phyloP scores from a whole-genome alignment of 768 basidiomycete species.

The Tephrocybe rancida region DNA sequence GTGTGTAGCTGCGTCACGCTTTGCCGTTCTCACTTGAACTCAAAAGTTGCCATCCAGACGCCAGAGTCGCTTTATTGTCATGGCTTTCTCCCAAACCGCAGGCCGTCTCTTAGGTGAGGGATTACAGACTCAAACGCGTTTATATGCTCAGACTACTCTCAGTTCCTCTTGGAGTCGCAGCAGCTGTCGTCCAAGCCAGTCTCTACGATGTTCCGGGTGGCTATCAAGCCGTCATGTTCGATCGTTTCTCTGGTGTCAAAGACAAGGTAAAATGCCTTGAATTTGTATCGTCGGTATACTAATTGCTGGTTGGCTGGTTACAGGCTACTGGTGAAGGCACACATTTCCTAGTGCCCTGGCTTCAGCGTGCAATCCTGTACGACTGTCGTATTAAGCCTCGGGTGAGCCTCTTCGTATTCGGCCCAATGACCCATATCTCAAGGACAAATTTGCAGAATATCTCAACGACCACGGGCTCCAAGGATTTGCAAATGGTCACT shows the following conservation, averaged over 20 bases:
- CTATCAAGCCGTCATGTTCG: slow-evolving; percentile 96
- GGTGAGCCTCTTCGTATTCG: slow-evolving; percentile 43
- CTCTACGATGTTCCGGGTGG: slow-evolving; percentile 85
- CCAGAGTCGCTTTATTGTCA: slow-evolving; percentile 22
- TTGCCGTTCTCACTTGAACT: too few species aligned
- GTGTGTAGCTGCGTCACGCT: too few species aligned
- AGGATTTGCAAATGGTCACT: slow-evolving; percentile 98
- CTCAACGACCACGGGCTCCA: slow-evolving; percentile 97
- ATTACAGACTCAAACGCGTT: background rate
- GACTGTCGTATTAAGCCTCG: slow-evolving; percentile 98
- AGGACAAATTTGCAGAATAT: slow-evolving; percentile 69
- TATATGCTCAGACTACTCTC: background rate
- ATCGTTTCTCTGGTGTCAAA: slow-evolving; percentile 92
- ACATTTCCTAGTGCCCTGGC: slow-evolving; percentile 94
- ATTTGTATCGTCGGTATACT: background rate
- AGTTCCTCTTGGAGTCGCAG: slow-evolving; percentile 54
- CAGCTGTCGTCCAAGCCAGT: slow-evolving; percentile 49
- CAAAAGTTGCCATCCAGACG: too few species aligned
- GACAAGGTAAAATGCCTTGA: slow-evolving; percentile 53
- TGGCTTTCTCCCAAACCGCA: slow-evolving; percentile 54
- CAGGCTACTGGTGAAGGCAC: slow-evolving; percentile 93
- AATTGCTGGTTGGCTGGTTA: slow-evolving; percentile 5
- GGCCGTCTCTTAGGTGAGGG: slow-evolving; percentile 51
- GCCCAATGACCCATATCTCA: background rate
- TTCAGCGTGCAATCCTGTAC: slow-evolving; percentile 94